Evolutionary conservation across 164 flowering plant species (phyloP), one percentile per base, ranked within the genome.

Genomic region (Berberis vulgaris): DNA sequence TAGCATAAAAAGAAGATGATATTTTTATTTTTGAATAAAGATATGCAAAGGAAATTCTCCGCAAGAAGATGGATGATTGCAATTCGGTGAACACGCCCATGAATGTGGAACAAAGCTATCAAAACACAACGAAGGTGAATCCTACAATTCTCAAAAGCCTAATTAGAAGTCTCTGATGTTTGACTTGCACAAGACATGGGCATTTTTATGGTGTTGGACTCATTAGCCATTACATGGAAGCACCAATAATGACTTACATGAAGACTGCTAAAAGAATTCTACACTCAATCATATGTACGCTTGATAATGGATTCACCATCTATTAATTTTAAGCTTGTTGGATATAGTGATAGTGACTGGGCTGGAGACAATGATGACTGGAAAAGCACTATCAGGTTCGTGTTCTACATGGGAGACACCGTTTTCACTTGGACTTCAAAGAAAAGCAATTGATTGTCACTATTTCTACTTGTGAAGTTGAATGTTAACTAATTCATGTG

Each of bases 21-120:
- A 60, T 60, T n/a, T 45, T 60, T 7, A 60, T 60, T 5, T n/a
- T 50, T 45, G 41, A 60, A 60, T 7, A 60, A 13, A 9, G 62
- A 2, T 57, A 57, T 57, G 60, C 60, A 2, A 57, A 41, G 41
- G 45, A 57, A 41, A 8, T 57, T 40, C 40, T 55, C 41, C 13
- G 41, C 12, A 57, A 57, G 43, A 41, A 57, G 44, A 41, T 41
- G 60, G 9, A 40, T 38, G 8, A 57, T 7, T 57, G 3, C 26
- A 26, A 41, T 2, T 8, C 11, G 8, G 60, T 57, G 43, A 38
- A n/a, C 43, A 56, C 59, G 0, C 59, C 59, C 40, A 5, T 38
- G 60, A 57, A 41, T 57, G 60, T 57, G 60, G 43, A 2, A 41
- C 26, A 2, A 57, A 57, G 60, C 41, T 57, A 8, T 57, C 43